Conservation (phyloP, 2,329 filamentous ascomycete species). For the Cladosporium oxysporum region DNA sequence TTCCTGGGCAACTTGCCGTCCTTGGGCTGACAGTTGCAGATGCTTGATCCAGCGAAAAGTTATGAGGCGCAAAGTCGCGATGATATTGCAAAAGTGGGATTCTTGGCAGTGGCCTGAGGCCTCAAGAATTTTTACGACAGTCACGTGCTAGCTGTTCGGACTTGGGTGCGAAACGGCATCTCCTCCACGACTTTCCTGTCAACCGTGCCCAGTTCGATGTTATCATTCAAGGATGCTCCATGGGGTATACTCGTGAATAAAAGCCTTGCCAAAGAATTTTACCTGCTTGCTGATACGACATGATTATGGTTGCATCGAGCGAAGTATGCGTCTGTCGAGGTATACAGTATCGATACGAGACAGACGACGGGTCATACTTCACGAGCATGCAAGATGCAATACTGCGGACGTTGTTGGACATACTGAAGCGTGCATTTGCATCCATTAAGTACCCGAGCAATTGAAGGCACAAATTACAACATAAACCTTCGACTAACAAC, state of each 20-base stretch:
- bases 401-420: not conserved
- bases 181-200: not conserved
- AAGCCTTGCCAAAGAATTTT: not conserved
- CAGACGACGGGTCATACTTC: not conserved
- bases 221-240: not conserved
- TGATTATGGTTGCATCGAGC: not conserved
- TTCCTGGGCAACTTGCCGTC: constrained; percentile 21
- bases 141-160: not conserved
- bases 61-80: not conserved
- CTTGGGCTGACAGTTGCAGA: constrained; percentile 20
- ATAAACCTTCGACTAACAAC: not conserved
- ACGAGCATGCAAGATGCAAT: not conserved
- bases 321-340: not conserved
- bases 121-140: not conserved
- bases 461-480: not conserved
- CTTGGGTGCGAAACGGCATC: not conserved
- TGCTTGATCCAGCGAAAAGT: constrained; percentile 14
- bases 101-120: not conserved
- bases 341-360: not conserved
- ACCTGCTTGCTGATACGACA: not conserved
- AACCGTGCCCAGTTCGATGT: not conserved
- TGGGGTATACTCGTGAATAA: not conserved
- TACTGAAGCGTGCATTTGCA: not conserved
- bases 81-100: constrained; percentile 3
- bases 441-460: not conserved